These are phyloP conservation scores for Tricholoma terreum DNA, from an alignment of 768 basidiomycete species.

Conservation along the genomic window DNA sequence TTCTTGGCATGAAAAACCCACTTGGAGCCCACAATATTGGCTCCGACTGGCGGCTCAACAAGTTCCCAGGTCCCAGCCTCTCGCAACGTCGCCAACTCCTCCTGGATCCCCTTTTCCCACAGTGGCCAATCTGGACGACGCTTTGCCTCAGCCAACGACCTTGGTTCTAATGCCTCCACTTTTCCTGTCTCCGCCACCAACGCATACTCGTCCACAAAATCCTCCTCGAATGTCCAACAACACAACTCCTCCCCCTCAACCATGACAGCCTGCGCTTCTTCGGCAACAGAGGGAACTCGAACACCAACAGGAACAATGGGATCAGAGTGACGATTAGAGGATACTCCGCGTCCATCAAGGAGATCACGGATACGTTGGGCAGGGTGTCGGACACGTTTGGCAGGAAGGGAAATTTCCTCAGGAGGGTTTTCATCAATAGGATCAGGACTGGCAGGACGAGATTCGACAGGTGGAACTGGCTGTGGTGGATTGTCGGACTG, in stretches of 20 bases:
- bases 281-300: background rate
- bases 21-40: slow-evolving; percentile 21
- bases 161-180: too few species aligned
- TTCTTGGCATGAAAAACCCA: too few species aligned
- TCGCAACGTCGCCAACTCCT: too few species aligned
- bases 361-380: slow-evolving; percentile 4
- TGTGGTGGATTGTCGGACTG: too few species aligned
- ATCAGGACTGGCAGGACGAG: too few species aligned
- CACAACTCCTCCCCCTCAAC: slow-evolving; percentile 1
- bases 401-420: too few species aligned
- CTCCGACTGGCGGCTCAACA: slow-evolving; percentile 16
- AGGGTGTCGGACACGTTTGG: background rate
- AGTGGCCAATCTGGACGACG: too few species aligned
- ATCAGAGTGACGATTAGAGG: background rate
- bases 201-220: slow-evolving; percentile 6
- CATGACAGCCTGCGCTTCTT: background rate
- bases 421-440: too few species aligned
- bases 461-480: too few species aligned
- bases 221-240: background rate
- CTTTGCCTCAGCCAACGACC: slow-evolving; percentile 12
- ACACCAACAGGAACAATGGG: background rate
- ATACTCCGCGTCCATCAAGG: background rate
- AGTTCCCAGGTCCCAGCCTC: too few species aligned
- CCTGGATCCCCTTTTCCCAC: too few species aligned
- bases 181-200: slow-evolving; percentile 12